Evolutionary conservation across 2,329 filamentous ascomycete species (phyloP), one percentile per base, ranked within the genome.

Genomic region (Hymenoscyphus fraxineus): DNA sequence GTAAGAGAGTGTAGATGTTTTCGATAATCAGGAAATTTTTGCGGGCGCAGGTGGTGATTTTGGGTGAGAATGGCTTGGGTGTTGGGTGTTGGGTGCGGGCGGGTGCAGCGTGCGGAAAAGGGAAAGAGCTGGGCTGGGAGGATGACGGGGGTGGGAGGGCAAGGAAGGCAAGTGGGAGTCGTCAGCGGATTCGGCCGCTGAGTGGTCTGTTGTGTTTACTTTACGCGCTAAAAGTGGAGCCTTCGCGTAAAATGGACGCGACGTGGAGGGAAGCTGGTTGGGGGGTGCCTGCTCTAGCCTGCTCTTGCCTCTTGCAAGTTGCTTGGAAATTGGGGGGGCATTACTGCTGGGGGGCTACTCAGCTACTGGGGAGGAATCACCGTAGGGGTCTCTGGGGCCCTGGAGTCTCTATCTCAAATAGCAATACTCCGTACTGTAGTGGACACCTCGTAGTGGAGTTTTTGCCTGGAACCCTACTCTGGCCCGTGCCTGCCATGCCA

Each of bases 1-100:
- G 13, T 16, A 27, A 38, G 55, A 27, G 32, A 27, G 55, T 57
- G 27, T 57, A 38, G 55, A 27, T 51, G 44, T 51, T 51, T 51
- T 51, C 44, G 44, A 51, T 51, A n/a, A 51, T 51, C 44, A 51
- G 44, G 44, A 54, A 27, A 54, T 22, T 54, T 54, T 54, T 54
- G 47, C 47, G 47, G 47, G 47, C 22, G 47, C n/a, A 10, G 41
- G 41, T 44, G 41, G 16, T 44, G 41, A 54, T 54, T 54, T 35
- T 54, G 47, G 47, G 47, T 54, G 47, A 54, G 47, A 19, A 22
- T 54, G 22, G 47, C 47, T 54, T 54, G 19, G 44, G 41, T 15
- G 4, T 16, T 16, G 41, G 13, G 16, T 44, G n/a, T 22, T 47
- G 15, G 44, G 47, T 54, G 47, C 47, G 47, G 41, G 35, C 35